Percentiles rank a stretch among this genome's conserved stretches.
Evolutionary conservation across 768 basidiomycete species (phyloP).

Genomic region (Kwoniella heveanensis): DNA sequence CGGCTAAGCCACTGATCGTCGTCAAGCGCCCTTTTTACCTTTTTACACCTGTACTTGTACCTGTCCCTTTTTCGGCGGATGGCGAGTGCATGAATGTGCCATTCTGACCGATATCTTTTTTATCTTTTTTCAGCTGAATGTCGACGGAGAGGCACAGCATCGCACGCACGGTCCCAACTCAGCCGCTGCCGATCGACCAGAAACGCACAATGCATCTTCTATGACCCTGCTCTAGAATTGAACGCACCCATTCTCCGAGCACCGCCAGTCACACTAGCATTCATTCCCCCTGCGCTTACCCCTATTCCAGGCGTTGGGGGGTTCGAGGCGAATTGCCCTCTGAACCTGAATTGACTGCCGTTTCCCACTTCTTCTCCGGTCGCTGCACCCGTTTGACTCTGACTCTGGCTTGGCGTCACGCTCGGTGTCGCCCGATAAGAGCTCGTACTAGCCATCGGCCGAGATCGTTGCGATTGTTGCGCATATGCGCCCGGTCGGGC

Average conservation of each 20-base stretch:
- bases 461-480: conserved; percentile 12
- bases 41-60: too few relatives aligned
- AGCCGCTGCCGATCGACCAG: neutral
- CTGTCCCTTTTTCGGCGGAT: too few relatives aligned
- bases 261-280: neutral
- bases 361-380: neutral
- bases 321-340: conserved; percentile 47
- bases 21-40: neutral
- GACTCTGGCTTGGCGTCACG: conserved; percentile 11
- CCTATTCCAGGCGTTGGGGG: conserved; percentile 37
- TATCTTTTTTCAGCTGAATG: too few relatives aligned
- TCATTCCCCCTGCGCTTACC: neutral
- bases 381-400: conserved; percentile 5
- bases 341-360: conserved; percentile 37
- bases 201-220: neutral
- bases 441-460: neutral
- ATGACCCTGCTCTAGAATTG: conserved; percentile 8
- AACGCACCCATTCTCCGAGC: conserved; percentile 7
- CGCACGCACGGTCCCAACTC: neutral
- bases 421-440: conserved; percentile 1
- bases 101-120: too few relatives aligned
- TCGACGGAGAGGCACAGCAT: too few relatives aligned
- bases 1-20: neutral
- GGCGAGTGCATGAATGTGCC: too few relatives aligned
- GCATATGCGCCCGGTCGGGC: neutral